These are phyloP conservation scores for Fomitopsis pulvina DNA, from an alignment of 768 basidiomycete genomes.

Conservation along the genomic window DNA sequence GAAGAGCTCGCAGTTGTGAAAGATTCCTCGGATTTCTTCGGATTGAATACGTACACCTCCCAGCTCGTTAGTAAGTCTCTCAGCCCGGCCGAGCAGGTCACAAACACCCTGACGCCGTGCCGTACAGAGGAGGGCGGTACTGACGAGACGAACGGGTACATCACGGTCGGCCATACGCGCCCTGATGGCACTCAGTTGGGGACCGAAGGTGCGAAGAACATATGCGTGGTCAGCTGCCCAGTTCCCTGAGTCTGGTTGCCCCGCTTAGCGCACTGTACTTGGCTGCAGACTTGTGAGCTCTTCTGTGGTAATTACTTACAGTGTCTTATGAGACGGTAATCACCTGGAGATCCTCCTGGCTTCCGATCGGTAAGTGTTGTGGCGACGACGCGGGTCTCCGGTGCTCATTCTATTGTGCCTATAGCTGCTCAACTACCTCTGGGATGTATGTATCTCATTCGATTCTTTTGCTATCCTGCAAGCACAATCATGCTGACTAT, in stretches of 20 bases:
- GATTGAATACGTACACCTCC: slow-evolving; percentile 69
- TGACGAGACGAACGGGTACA: slow-evolving; percentile 57
- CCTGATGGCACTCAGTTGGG: slow-evolving; percentile 61
- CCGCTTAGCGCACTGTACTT: slow-evolving; percentile 26
- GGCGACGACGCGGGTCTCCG: too few relatives aligned
- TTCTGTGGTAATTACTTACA: not conserved
- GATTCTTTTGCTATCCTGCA: too few relatives aligned
- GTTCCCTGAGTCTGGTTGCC: slow-evolving; percentile 1
- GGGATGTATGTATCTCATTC: slow-evolving; percentile 22
- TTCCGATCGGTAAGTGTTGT: slow-evolving; percentile 22
- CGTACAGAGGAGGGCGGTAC: slow-evolving; percentile 56
- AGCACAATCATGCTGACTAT: too few relatives aligned
- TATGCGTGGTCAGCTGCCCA: not conserved
- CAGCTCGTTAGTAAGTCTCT: slow-evolving; percentile 48
- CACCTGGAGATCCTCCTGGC: slow-evolving; percentile 28
- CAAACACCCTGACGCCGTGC: not conserved
- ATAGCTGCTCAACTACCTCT: slow-evolving; percentile 34
- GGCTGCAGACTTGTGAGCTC: slow-evolving; percentile 30
- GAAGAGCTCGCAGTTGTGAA: slow-evolving; percentile 53
- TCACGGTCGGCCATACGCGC: slow-evolving; percentile 55
- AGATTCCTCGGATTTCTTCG: slow-evolving; percentile 65
- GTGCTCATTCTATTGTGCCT: too few relatives aligned
- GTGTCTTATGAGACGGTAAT: not conserved
- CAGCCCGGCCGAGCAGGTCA: too few relatives aligned
- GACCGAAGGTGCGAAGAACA: slow-evolving; percentile 39